Evolutionary conservation across 768 basidiomycete species (phyloP), one percentile per base, ranked within the genome.

Genomic region (Scleroderma bovista): DNA sequence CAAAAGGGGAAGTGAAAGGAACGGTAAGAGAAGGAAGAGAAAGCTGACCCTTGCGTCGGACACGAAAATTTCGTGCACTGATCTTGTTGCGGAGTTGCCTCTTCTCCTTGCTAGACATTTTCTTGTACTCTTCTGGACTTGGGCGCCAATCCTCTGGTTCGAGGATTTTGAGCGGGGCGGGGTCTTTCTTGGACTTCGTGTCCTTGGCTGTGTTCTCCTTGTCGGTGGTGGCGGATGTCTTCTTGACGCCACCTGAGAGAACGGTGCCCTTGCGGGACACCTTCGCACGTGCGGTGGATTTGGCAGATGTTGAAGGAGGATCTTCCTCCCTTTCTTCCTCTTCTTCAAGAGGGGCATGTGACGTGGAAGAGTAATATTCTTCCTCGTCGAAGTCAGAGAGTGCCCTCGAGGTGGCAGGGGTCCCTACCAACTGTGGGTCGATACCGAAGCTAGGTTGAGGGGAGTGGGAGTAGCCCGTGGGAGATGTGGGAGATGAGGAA

Each of bases 81-180:
- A 97, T 93, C 83, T 99, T 99, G 73, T 99, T 99, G 45, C 95
- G 68, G 38, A 98, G 72, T 67, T 98, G 95, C 9, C 96, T 73
- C 69, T 98, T 98, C 74, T 98, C 94, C 72, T 95, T 97, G 60
- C 84, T 86, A 6, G 83, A 82, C 80, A 99, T 88, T 68, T 92
- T 97, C 63, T 89, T 85, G 72, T 97, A 96, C 54, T 93, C 93
- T 56, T 96, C 95, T 1, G 93, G 86, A 3, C 82, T 78, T 8
- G 90, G 91, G 44, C 89, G 78, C 87, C 89, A 91, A 57, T 92
- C 87, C 29, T 85, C 86, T 15, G 83, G 69, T 54, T 61, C 68
- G 41, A 48, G 62, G 19, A 57, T 58, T 57, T 6, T 60, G 45
- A 57, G 61, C 3, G 56, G 48, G 0, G 47, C 16, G 0, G 51